These are phyloP conservation scores for Daedaleopsis nitida DNA, from an alignment of 768 basidiomycete species.

Conservation along the genomic window DNA sequence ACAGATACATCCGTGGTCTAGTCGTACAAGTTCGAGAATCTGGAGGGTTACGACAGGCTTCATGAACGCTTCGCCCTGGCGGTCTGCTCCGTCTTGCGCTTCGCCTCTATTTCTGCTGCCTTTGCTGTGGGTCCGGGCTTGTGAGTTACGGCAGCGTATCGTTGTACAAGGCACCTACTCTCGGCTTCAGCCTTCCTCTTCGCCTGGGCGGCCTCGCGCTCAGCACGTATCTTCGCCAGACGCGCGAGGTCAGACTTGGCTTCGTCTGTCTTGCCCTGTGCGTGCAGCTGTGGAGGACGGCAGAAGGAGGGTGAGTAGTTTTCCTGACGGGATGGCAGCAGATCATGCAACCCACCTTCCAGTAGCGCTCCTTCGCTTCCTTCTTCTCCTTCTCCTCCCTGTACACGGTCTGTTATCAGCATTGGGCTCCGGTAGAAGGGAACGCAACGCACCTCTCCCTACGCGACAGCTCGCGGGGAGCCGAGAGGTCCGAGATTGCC, in stretches of 20 bases:
- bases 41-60: neutral
- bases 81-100: slow-evolving; percentile 40
- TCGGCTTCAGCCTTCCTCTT: slow-evolving; percentile 89
- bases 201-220: slow-evolving; percentile 85
- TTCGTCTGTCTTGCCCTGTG: slow-evolving; percentile 85
- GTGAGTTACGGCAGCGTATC: neutral
- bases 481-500: slow-evolving; percentile 73
- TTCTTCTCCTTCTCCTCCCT: slow-evolving; percentile 94
- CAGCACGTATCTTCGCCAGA: slow-evolving; percentile 81
- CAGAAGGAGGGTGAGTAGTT: neutral
- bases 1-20: neutral
- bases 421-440: neutral
- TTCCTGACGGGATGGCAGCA: neutral
- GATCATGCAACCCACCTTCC: slow-evolving; percentile 58
- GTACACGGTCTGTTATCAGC: neutral
- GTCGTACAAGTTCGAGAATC: neutral
- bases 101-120: slow-evolving; percentile 61
- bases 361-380: slow-evolving; percentile 84
- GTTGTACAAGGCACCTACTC: slow-evolving; percentile 47
- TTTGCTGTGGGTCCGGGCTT: slow-evolving; percentile 48
- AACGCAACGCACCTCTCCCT: slow-evolving; percentile 55
- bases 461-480: slow-evolving; percentile 61
- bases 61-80: slow-evolving; percentile 20
- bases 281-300: slow-evolving; percentile 52
- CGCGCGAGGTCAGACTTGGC: slow-evolving; percentile 88